Percentiles rank a stretch among this genome's conserved stretches.
These are phyloP conservation scores for Talaromyces proteolyticus DNA, from an alignment of 495 filamentous ascomycete species.

Conservation along the genomic window DNA sequence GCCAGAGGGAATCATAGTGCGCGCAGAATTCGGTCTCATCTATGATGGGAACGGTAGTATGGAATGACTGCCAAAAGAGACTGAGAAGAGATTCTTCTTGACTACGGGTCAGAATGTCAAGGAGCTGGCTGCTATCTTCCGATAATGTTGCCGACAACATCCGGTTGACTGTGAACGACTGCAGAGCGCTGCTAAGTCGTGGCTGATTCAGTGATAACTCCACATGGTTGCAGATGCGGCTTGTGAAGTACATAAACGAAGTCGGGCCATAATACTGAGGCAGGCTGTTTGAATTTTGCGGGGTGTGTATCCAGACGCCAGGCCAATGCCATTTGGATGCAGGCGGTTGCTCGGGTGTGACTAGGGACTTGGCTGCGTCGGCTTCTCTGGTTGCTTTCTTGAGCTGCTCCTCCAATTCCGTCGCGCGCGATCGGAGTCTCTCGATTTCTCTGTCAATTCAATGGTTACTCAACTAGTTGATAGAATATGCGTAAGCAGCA, in stretches of 20 bases:
- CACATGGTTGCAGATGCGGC: constrained; percentile 22
- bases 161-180: too few species aligned
- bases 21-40: constrained; percentile 35
- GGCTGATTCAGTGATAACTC: neutral
- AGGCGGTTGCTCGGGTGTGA: neutral
- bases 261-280: constrained; percentile 20
- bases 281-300: constrained; percentile 5
- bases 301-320: too few species aligned
- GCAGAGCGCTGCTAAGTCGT: too few species aligned
- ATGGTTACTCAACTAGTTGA: too few species aligned
- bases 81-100: constrained; percentile 45
- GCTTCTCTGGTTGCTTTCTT: constrained; percentile 9
- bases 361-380: neutral
- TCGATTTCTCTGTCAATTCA: constrained; percentile 31
- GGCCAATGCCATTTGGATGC: too few species aligned
- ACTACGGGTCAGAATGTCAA: constrained; percentile 7
- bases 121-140: too few species aligned
- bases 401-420: constrained; percentile 31
- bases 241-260: constrained; percentile 23
- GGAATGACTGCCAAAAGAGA: constrained; percentile 44
- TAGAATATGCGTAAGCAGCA: too few species aligned
- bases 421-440: constrained; percentile 24
- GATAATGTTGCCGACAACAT: too few species aligned
- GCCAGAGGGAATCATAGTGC: constrained; percentile 40
- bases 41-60: constrained; percentile 26